A percentile compares a stretch with the other conserved stretches of the same genome.
Conservation (phyloP, 2,329 filamentous ascomycete species). For the Cytospora piceicola region DNA sequence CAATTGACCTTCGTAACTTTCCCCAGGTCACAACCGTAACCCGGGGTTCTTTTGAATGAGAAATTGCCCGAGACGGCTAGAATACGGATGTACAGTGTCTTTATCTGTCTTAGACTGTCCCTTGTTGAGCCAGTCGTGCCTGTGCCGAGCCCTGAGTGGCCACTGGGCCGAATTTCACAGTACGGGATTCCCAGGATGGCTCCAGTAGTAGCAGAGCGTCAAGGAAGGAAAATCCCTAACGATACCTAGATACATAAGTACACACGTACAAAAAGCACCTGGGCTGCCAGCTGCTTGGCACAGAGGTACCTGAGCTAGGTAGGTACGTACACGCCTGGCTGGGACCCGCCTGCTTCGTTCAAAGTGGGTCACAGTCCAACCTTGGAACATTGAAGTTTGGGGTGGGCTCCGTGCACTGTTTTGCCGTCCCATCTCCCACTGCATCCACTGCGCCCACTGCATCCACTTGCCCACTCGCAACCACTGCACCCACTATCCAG, state of each 20-base stretch:
- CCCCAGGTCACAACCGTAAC: neutral
- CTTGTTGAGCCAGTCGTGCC: neutral
- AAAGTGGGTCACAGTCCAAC: slow-evolving; percentile 19
- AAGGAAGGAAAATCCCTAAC: neutral
- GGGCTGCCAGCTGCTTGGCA: too few species aligned
- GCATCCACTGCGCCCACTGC: neutral
- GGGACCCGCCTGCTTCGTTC: slow-evolving; percentile 16
- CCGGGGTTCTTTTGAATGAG: neutral
- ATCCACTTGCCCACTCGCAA: neutral
- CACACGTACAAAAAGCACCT: neutral
- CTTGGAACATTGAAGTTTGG: slow-evolving; percentile 14
- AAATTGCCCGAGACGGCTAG: neutral
- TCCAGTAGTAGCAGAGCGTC: neutral
- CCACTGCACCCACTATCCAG: neutral
- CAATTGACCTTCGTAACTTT: neutral
- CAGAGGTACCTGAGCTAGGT: neutral
- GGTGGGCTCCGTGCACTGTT: slow-evolving; percentile 25
- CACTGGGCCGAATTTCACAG: neutral
- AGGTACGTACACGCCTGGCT: slow-evolving; percentile 5
- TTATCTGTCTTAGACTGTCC: neutral
- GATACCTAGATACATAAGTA: neutral
- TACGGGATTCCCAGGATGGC: neutral
- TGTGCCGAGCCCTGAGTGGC: slow-evolving; percentile 1
- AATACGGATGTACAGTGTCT: neutral
- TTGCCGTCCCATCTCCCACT: slow-evolving; percentile 12